These are phyloP conservation scores for Cystoderma amianthinum DNA, from an alignment of 768 basidiomycete species.

Conservation along the genomic window DNA sequence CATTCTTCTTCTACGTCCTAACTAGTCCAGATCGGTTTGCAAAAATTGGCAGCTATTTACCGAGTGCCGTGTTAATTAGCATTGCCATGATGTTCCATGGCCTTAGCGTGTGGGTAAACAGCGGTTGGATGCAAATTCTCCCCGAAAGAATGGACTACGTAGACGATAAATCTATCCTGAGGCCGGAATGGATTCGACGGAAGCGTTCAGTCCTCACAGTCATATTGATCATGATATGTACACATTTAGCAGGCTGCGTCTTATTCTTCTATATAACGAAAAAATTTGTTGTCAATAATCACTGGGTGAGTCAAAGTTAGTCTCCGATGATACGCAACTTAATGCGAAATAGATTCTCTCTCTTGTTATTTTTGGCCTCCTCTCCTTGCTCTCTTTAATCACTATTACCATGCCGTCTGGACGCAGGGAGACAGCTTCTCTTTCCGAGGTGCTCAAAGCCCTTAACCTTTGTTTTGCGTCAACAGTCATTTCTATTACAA, in stretches of 20 bases:
- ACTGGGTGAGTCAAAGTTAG: constrained; percentile 24
- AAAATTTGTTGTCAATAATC: constrained; percentile 33
- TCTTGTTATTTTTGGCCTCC: constrained; percentile 17
- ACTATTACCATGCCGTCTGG: constrained; percentile 19
- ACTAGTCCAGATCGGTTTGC: constrained; percentile 59
- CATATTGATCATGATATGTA: constrained; percentile 44
- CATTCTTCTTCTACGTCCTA: constrained; percentile 94
- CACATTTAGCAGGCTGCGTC: constrained; percentile 47
- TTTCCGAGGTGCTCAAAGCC: constrained; percentile 52
- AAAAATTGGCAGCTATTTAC: constrained; percentile 88
- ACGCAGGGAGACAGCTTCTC: constrained; percentile 23
- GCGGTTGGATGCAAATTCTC: constrained; percentile 9
- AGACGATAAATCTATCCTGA: constrained; percentile 1
- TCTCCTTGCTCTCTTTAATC: constrained; percentile 23
- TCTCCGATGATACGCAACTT: neutral
- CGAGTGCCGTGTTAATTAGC: constrained; percentile 79
- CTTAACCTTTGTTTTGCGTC: constrained; percentile 81
- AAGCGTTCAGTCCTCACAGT: constrained; percentile 48
- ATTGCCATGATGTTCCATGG: constrained; percentile 84
- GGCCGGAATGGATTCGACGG: constrained; percentile 41
- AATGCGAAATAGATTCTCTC: constrained; percentile 11
- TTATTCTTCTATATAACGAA: constrained; percentile 44
- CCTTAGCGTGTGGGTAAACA: constrained; percentile 62
- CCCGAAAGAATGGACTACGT: neutral
- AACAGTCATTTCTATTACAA: constrained; percentile 75